Conservation (phyloP, 371 early-diverging fungal species). For the Rhizopus delemar region DNA sequence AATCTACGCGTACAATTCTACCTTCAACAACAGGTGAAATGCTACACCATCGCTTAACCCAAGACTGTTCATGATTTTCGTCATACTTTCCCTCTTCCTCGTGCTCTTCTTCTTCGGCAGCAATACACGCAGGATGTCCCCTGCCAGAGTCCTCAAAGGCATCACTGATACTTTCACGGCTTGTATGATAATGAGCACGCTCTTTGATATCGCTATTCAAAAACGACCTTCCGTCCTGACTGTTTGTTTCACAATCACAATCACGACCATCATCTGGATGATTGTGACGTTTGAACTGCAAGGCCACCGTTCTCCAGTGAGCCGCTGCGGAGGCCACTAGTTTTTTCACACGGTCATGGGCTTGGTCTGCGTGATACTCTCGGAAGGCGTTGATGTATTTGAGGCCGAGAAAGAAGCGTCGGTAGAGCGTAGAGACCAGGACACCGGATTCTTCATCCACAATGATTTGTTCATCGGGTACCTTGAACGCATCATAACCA, state of each 20-base stretch:
- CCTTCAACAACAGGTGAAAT: conserved; percentile 45
- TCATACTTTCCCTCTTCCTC: conserved; percentile 7
- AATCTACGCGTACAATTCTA: conserved; percentile 36
- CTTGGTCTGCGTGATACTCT: conserved; percentile 27
- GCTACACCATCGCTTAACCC: conserved; percentile 50
- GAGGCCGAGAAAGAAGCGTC: conserved; percentile 60
- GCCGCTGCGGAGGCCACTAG: conserved; percentile 24
- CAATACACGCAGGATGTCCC: conserved; percentile 32
- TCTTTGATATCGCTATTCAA: conserved; percentile 15
- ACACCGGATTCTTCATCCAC: conserved; percentile 66
- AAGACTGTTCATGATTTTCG: conserved; percentile 15
- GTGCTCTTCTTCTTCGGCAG: conserved; percentile 29
- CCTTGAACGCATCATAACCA: conserved; percentile 52
- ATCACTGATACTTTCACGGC: conserved; percentile 23
- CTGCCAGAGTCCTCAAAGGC: conserved; percentile 30
- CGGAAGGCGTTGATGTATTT: conserved; percentile 55
- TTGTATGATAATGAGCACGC: conserved; percentile 23
- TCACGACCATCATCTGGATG: conserved; percentile 20
- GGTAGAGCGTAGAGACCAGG: conserved; percentile 49
- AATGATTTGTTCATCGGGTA: conserved; percentile 36
- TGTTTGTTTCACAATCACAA: conserved; percentile 11
- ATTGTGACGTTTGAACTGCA: conserved; percentile 18
- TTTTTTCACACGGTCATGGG: conserved; percentile 11
- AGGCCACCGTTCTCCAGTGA: conserved; percentile 26
- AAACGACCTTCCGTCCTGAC: conserved; percentile 10